Evolutionary conservation across 2,329 filamentous ascomycete species (phyloP), one percentile per base, ranked within the genome.

Genomic region (Verticillium nubilum): DNA sequence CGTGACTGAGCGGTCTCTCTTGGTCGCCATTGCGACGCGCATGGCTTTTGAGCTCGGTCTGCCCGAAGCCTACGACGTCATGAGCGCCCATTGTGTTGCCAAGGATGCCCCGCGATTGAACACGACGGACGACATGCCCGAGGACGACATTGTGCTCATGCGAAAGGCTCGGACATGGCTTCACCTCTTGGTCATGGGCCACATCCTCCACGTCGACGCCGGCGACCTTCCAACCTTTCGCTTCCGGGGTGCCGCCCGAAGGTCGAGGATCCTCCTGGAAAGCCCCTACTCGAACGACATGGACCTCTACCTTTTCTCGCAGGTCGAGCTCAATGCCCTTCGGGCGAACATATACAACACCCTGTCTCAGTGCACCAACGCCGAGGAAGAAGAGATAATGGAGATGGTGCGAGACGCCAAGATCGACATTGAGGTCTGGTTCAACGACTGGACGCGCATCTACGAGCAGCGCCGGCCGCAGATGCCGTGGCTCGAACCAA

Each of bases 291-390:
- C 76, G 1, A 81, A 77, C 0, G 66, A 76, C 3, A 70, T 83
- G 7, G 82, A 85, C 64, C 67, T 83, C 17, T 77, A 80, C 6
- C 68, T 85, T 0, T 74, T 84, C 33, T 78, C 80, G 2, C 81
- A 84, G 61, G 75, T 83, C 3, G 81, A 79, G 68, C 67, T 71
- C 13, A 71, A 71, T 37, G 65, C 63, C 1, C 62, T 69, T 3
- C 63, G 68, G 33, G 73, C 72, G 25, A 74, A 68, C 10, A 74
- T 74, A 13, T 76, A 75, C 56, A 69, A 73, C 31, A 69, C 70
- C 0, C 60, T 78, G 4, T 69, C 69, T 1, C 57, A 62, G 12
- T 61, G 61, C 5, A 61, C 59, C 3, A 66, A 61, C 4, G 58
- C 71, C 3, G 65, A 70, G 27, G 70, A 76, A 25, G 64, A 72